A percentile compares a stretch with the other conserved stretches of the same genome.
Conservation (phyloP, 208 protist genomes). For the Leishmania amazonensis region DNA sequence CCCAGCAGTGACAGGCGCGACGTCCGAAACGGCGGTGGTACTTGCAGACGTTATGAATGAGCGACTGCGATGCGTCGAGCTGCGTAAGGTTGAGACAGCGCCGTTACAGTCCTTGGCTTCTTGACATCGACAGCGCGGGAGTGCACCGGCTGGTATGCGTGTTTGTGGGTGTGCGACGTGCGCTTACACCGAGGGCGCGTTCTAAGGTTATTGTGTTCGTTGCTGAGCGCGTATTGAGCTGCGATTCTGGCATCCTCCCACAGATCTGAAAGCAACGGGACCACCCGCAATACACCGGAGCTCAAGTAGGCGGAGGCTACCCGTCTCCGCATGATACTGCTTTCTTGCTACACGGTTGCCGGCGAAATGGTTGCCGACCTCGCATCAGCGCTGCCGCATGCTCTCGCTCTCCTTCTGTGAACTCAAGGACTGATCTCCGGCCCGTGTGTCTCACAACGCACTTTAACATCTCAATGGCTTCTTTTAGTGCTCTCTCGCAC, state of each 20-base stretch:
- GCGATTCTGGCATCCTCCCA: neutral
- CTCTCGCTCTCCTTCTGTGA: too few relatives aligned
- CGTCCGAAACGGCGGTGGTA: conserved; percentile 31
- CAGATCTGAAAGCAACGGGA: neutral
- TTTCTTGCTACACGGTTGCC: neutral
- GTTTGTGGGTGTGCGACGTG: neutral
- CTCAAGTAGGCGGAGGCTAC: neutral
- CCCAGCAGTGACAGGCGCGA: neutral
- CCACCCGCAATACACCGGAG: neutral
- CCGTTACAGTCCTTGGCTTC: neutral
- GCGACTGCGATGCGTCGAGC: conserved; percentile 36
- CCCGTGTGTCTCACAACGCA: neutral
- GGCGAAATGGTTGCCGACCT: neutral
- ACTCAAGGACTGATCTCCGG: neutral
- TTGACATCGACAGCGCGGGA: neutral
- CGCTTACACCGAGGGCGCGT: neutral
- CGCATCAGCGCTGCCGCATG: neutral
- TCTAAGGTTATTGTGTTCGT: neutral
- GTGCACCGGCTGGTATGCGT: neutral
- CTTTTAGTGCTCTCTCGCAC: neutral
- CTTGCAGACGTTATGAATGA: conserved; percentile 40
- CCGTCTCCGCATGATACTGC: too few relatives aligned
- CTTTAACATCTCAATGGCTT: neutral
- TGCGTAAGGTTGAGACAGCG: neutral
- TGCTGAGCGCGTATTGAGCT: neutral